A percentile compares a stretch with the other conserved stretches of the same genome.
Conservation (phyloP, 305 asterid species). For the Fraxinus albicans region DNA sequence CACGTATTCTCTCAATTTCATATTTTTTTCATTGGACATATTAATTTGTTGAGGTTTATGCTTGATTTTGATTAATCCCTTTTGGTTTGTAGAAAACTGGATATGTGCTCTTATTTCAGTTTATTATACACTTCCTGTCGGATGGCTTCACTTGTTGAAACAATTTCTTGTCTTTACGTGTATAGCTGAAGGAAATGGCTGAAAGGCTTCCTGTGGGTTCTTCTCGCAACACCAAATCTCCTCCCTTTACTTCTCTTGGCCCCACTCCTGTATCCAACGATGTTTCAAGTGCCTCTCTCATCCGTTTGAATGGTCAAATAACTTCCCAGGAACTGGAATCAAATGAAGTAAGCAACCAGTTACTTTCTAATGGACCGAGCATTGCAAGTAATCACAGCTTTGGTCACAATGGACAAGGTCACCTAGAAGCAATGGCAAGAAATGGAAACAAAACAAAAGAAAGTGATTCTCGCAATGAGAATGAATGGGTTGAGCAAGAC, state of each 20-base stretch:
- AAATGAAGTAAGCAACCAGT: constrained; percentile 45
- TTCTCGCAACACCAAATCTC: constrained; percentile 59
- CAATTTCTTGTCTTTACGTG: constrained; percentile 24
- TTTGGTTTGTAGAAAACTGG: neutral
- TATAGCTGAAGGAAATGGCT: constrained; percentile 86
- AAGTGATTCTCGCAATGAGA: constrained; percentile 65
- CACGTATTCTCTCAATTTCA: neutral
- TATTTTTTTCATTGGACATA: neutral
- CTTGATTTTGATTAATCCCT: neutral
- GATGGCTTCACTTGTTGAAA: constrained; percentile 21
- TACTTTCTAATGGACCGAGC: constrained; percentile 58
- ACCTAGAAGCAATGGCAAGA: constrained; percentile 55
- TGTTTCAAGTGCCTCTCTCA: constrained; percentile 41
- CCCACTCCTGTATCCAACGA: constrained; percentile 44
- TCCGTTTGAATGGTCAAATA: constrained; percentile 45
- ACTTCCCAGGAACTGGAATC: constrained; percentile 53
- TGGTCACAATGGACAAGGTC: constrained; percentile 54
- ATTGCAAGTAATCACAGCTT: constrained; percentile 54
- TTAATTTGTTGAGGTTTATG: neutral
- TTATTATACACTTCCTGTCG: neutral
- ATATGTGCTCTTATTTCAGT: neutral
- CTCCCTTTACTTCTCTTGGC: constrained; percentile 42
- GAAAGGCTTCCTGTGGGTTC: constrained; percentile 90
- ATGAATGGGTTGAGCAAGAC: constrained; percentile 98
- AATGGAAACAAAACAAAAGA: constrained; percentile 69